These are phyloP conservation scores for Warburgia ugandensis DNA, from an alignment of 164 flowering plant genomes.

Conservation along the genomic window DNA sequence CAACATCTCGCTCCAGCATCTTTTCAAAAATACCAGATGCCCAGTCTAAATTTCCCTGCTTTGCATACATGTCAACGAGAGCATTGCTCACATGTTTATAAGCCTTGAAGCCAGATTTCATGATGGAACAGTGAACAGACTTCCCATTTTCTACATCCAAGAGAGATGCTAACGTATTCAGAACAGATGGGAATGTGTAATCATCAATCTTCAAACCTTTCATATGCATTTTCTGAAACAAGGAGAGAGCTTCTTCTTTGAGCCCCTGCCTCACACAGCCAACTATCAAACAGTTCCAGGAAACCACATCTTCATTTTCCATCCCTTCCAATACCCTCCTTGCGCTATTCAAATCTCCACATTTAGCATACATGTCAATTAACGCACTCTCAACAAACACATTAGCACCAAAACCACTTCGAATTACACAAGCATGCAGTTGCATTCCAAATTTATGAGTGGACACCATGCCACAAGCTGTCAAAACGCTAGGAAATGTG, in stretches of 20 bases:
- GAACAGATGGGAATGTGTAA: conserved; percentile 66
- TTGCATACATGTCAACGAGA: conserved; percentile 82
- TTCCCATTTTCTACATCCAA: conserved; percentile 31
- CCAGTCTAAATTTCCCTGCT: conserved; percentile 34
- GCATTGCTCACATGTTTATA: conserved; percentile 58
- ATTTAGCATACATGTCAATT: conserved; percentile 80
- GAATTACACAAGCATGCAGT: conserved; percentile 59
- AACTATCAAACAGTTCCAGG: conserved; percentile 82
- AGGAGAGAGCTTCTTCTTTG: conserved; percentile 46
- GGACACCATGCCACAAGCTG: conserved; percentile 43
- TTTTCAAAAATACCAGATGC: conserved; percentile 43
- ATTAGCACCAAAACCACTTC: conserved; percentile 51
- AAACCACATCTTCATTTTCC: conserved; percentile 54
- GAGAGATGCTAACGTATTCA: conserved; percentile 47
- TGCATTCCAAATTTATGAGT: conserved; percentile 50
- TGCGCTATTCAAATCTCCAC: conserved; percentile 52
- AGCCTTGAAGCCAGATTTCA: conserved; percentile 59
- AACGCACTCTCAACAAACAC: conserved; percentile 64
- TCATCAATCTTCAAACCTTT: conserved; percentile 54
- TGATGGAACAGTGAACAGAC: conserved; percentile 51
- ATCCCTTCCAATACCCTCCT: conserved; percentile 35
- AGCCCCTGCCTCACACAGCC: conserved; percentile 62
- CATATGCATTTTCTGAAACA: conserved; percentile 52
- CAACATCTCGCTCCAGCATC: conserved; percentile 58
- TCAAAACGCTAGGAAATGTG: conserved; percentile 68